Base-by-base conservation (phyloP, 192 early-diverging fungal species). In the Allomyces macrogynus region DNA sequence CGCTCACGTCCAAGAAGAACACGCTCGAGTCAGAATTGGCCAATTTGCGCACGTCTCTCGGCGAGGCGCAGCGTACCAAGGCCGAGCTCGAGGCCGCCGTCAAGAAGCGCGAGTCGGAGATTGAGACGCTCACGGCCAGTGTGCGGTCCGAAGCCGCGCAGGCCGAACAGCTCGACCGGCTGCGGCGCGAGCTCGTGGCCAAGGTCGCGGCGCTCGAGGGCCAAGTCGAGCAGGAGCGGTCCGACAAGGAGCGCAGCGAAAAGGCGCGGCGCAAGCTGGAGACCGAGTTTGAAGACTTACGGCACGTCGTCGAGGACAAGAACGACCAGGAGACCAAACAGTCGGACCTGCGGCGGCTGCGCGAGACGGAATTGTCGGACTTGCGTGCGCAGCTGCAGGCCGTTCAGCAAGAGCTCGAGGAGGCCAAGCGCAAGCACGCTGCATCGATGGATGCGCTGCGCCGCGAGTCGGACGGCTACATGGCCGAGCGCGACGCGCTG, bases 251-350 rank as follows among this genome's bases (percentile, higher is more conserved):
- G 42, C 49, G 65, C 24, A 22, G 12, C 49, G 20, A 57, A 14
- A 57, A 57, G 49, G 16, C 20, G 49, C 20, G 20, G 16, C 12
- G 20, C 16, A 57, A 70, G 23, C 62, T 83, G 49, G 73, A 73
- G 66, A 63, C 64, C 26, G 81, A 83, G 40, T 69, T 83, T 24
- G 81, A 76, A 43, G 77, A 77, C 67, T 64, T 78, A 12, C 80
- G 74, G 16, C 68, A 66, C 26, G 63, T 76, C 9, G 71, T 82
- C n/a, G 80, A 80, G 65, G 80, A 79, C 63, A 80, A 79, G 70
- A 77, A 74, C 61, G 84, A 83, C 44, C 77, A 81, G 61, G 76
- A 80, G 67, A 77, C 82, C 43, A 77, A 77, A 60, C 76, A 82
- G 64, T 71, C 71, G 0, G 80, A 85, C 68, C 70, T 83, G 26